Base-by-base conservation (phyloP, 257 asterid species). In the Petunia axillaris region DNA sequence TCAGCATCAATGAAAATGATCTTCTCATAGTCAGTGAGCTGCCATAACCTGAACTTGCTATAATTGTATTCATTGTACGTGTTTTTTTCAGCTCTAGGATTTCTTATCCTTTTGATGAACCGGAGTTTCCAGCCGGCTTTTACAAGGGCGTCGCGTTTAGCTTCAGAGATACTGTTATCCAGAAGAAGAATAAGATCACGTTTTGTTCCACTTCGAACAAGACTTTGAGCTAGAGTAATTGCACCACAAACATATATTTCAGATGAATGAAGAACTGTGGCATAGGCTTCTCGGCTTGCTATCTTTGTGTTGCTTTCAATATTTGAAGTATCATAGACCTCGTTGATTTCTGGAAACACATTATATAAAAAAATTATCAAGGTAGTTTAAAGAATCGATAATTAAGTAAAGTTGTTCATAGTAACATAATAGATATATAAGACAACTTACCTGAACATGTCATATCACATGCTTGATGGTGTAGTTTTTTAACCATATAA, bases 211-310 rank as follows among this genome's bases (percentile, higher is more conserved):
- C 93, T 85, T 53, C 63, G 89, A 87, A 87, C 88, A 59, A 94
- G 92, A 85, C 91, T 91, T 43, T 91, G 98, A 62, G 98, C 98
- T 39, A 94, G 78, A 82, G 95, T 86, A 65, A 94, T 88, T 14
- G 97, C 97, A 16, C 98, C 98, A 79, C 98, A 94, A 2, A 94
- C 97, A 68, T 94, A 94, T 52, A 93, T 78, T 39, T 92, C 94
- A 0, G 95, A 86, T 38, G 97, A 94, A 76, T 94, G 98, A 81
- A 94, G 92, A 6, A 94, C 96, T 0, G 97, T 89, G 63, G 96
- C 97, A 52, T 92, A 94, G 50, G 97, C 98, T 86, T 92, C 95
- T 65, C 90, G 85, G 39, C 73, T 84, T 25, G 75, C 43, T 0
- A 79, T 54, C 8, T 80, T 84, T 25, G 83, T 60, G 5, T 25